Evolutionary conservation across 192 early-diverging fungal species (phyloP), one percentile per base, ranked within the genome.

Genomic region (Globomyces pollinis-pini): DNA sequence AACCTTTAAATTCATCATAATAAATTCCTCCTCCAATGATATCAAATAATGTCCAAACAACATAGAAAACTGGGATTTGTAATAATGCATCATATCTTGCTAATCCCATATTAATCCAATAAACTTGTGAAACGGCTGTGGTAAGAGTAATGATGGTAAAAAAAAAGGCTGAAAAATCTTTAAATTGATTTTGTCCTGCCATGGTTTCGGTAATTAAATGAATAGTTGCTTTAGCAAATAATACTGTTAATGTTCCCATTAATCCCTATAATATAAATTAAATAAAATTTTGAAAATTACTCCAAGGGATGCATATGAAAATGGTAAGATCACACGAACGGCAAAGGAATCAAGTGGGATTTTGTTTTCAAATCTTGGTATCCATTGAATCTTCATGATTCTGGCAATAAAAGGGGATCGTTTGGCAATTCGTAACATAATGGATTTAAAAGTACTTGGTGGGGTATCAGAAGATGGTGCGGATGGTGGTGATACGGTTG

Each of bases 61-160:
- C 83, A 50, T 84, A 88, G 67, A 86, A 91, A 21, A 89, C 84
- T 0, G 89, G 89, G 23, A 91, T 85, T 54, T 91, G 89, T 3
- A 91, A 71, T 50, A 91, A 50, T 0, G 89, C 89, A 51, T 91
- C 89, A 63, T 91, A 91, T 32, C 86, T 73, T 44, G 78, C 76
- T 8, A 91, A 61, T 0, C 89, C 89, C 76, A 86, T 87, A 54
- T 86, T 91, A 36, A 91, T 87, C 86, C 87, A 91, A 63, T 88
- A 89, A 23, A 91, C 80, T 68, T 90, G 88, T 2, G 79, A 77
- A 0, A 87, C 75, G 1, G 87, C 88, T 12, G 87, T 89, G 49
- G 83, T 73, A n/a, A 83, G 74, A 0, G 87, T 91, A 18, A 89
- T 79, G 2, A 76, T 60, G 35, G 86, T 61, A 56, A 91, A 87